Evolutionary conservation across 345 rosid species (phyloP).

Genomic region (Bruguiera sexangula): DNA sequence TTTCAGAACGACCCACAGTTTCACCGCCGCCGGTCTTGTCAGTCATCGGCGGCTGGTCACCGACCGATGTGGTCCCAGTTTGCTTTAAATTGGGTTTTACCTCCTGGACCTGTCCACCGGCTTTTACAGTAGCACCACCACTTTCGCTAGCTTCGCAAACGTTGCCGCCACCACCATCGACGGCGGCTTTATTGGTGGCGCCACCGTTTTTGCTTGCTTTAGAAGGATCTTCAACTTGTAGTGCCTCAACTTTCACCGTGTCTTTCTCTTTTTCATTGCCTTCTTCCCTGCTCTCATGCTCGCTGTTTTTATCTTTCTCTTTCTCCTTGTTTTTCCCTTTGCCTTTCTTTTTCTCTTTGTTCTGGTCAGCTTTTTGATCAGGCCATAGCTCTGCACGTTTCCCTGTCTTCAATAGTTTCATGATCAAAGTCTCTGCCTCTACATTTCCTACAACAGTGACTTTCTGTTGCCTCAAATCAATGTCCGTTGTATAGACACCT

Average conservation of each 20-base stretch:
- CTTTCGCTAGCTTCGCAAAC: constrained; percentile 8
- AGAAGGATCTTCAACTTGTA: constrained; percentile 5
- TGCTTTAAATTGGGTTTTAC: constrained; percentile 22
- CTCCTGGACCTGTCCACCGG: constrained; percentile 21
- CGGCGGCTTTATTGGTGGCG: background rate
- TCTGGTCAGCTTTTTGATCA: constrained; percentile 33
- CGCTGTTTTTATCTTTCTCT: constrained; percentile 22
- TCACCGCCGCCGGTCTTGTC: constrained; percentile 30
- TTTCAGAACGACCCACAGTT: constrained; percentile 20
- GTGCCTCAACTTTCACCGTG: constrained; percentile 10
- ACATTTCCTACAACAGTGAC: constrained; percentile 31
- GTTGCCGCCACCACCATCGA: background rate
- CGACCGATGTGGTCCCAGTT: constrained; percentile 16
- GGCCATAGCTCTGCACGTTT: constrained; percentile 38
- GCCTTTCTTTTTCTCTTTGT: constrained; percentile 31
- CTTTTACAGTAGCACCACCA: background rate
- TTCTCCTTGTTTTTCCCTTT: constrained; percentile 20
- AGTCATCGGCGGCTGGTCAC: constrained; percentile 30
- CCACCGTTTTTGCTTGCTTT: background rate
- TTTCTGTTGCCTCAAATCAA: constrained; percentile 42
- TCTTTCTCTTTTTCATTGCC: constrained; percentile 15
- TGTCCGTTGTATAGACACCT: constrained; percentile 35
- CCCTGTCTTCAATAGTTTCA: constrained; percentile 21
- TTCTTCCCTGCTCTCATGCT: constrained; percentile 40
- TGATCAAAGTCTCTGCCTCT: constrained; percentile 32